Evolutionary conservation across 2,329 filamentous ascomycete genomes (phyloP), one percentile per base, ranked within the genome.

Genomic region (Exophiala viscosa): DNA sequence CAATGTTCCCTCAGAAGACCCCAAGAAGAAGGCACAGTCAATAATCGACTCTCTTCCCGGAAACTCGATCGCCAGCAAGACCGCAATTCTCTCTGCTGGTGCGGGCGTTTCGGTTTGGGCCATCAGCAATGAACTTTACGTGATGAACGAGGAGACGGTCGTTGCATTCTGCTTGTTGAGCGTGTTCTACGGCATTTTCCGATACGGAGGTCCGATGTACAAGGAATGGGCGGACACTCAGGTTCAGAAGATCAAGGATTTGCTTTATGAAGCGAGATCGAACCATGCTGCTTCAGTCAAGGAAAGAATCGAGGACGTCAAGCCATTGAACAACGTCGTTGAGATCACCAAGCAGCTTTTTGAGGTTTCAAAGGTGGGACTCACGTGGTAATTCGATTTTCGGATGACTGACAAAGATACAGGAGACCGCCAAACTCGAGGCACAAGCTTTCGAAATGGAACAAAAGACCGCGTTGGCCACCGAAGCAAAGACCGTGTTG

Each of bases 41-140:
- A 88, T 99, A 75, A 79, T 99, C 69, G 90, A 99, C 68, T 80
- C 91, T 60, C 83, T 99, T 49, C 93, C 93, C 68, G 93, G 95
- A 66, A 96, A 83, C 83, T 92, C 82, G 70, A 80, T 96, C 62
- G 78, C 95, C 70, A 95, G 90, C 75, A 99, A 99, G 86, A 90
- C 90, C 65, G 93, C 93, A 69, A 92, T 96, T 71, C 87, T 99
- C 68, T 97, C 92, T 70, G 91, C 90, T 67, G 86, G 87, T 62
- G 89, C 93, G 68, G 92, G 88, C 77, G 76, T 95, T 66, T 91
- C 88, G 68, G 83, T 95, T 73, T 95, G 93, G 71, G 93, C 90
- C 69, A 90, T 99, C 77, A 95, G 88, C 85, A 99, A 95, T 79
- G 93, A 99, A 84, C 90, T 97, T 81, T 97, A 96, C 77, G 90